phyloP scores from a whole-genome alignment of 169 alveolate species.

The Miamiensis avidus region DNA sequence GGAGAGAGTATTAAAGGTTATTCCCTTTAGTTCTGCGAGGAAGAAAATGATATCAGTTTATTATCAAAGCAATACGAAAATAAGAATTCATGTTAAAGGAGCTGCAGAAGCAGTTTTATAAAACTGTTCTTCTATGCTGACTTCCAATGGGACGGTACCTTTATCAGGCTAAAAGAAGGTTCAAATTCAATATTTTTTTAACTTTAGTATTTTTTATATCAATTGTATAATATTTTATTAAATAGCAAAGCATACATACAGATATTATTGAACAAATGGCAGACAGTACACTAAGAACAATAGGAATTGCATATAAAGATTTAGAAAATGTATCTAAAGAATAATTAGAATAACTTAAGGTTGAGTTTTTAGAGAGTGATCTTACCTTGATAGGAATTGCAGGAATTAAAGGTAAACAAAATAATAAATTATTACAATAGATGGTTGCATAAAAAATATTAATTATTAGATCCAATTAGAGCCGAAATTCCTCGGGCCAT shows the following conservation, averaged over 20 bases:
- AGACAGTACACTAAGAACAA: slow-evolving; percentile 22
- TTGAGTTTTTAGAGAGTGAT: slow-evolving; percentile 34
- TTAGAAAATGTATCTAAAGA: slow-evolving; percentile 14
- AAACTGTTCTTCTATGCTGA: slow-evolving; percentile 56
- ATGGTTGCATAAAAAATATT: too few species aligned
- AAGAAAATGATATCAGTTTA: slow-evolving; percentile 71
- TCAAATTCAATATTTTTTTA: not conserved
- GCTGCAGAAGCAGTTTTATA: slow-evolving; percentile 75
- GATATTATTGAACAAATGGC: slow-evolving; percentile 13
- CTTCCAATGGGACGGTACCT: slow-evolving; percentile 42
- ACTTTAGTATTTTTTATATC: too few species aligned
- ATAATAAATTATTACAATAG: too few species aligned
- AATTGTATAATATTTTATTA: too few species aligned
- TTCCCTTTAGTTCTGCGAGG: slow-evolving; percentile 68
- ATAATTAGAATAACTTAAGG: not conserved
- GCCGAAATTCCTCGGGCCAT: slow-evolving; percentile 88
- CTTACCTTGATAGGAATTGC: slow-evolving; percentile 47
- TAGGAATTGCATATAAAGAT: slow-evolving; percentile 34
- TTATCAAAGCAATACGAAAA: slow-evolving; percentile 48
- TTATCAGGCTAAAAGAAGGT: slow-evolving; percentile 24
- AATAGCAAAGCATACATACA: not conserved
- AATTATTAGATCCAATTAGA: slow-evolving; percentile 60
- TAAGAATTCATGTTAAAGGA: slow-evolving; percentile 74
- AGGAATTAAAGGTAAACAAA: slow-evolving; percentile 40
- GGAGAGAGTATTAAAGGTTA: slow-evolving; percentile 35